Evolutionary conservation across 805 yeast species (phyloP), one percentile per base, ranked within the genome.

Genomic region (Brettanomyces bruxellensis): DNA sequence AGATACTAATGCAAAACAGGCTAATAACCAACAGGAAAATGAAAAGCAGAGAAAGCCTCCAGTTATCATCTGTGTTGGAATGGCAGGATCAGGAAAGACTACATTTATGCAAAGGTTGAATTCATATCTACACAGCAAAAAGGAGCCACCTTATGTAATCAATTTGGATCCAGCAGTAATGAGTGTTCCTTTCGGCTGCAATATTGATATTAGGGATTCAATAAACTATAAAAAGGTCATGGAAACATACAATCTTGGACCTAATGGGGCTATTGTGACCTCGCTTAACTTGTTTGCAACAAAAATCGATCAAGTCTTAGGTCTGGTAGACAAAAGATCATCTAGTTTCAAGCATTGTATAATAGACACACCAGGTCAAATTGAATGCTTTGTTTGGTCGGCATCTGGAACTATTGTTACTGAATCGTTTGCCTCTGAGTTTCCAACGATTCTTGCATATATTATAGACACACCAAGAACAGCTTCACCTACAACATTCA

Each of bases 321-420:
- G 77, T 36, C 70, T 93, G 36, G 85, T 91, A 22, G 95, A 89
- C 58, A 88, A 89, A 59, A 78, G 91, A 54, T 68, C 81, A 1
- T 74, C 70, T 23, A 63, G 68, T 45, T 72, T 72, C 53, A 65
- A 78, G 22, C 83, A 89, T 62, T 86, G 90, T 52, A 82, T 93
- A 35, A 78, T 91, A 44, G 99, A 93, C 66, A 93, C 99, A 1
- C 99, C 99, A 0, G 99, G 99, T 11, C 99, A 93, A 66, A 93
- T 93, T 51, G 99, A 93, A 66, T 90, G 97, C 68, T 93, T 93
- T 63, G 89, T 93, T 39, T 93, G 99, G 99, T 83, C 95, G 41
- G 99, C 99, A 0, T 86, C 96, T 23, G 99, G 99, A 11, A 78
- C 96, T 23, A 93, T 93, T 51, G 85, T 93, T 49, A 91, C 98